Conservation (phyloP, 306 rosid species). For the Bauhinia variegata region DNA sequence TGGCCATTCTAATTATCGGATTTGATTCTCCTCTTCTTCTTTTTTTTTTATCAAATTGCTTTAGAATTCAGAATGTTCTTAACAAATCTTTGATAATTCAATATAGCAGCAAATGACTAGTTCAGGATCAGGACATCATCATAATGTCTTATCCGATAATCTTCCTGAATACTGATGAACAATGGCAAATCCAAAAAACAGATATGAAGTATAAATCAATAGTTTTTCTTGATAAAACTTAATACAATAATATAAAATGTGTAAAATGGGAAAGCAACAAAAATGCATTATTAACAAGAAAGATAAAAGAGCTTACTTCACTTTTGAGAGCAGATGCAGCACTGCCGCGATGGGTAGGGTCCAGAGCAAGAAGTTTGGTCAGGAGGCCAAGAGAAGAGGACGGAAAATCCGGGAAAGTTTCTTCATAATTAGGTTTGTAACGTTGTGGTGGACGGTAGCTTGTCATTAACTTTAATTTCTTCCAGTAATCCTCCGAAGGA, state of each 20-base stretch:
- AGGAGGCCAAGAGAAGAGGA: conserved; percentile 34
- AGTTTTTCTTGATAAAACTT: too few species aligned
- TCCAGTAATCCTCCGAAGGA: conserved; percentile 72
- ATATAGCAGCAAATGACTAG: too few species aligned
- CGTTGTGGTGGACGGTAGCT: conserved; percentile 35
- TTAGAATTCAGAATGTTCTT: too few species aligned
- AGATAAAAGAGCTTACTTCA: conserved; percentile 36
- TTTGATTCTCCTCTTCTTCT: too few species aligned
- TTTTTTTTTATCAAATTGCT: too few species aligned
- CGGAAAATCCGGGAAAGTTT: conserved; percentile 35
- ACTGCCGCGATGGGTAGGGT: conserved; percentile 38
- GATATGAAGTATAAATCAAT: background rate
- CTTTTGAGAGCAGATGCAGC: conserved; percentile 47
- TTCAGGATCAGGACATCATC: too few species aligned
- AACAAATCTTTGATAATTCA: too few species aligned
- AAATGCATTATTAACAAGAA: background rate
- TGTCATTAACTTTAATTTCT: conserved; percentile 56
- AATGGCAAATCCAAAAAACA: too few species aligned
- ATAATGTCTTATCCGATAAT: too few species aligned
- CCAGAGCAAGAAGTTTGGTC: conserved; percentile 45
- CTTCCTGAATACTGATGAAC: too few species aligned
- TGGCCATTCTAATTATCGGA: background rate
- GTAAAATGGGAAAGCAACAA: background rate
- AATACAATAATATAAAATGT: too few species aligned
- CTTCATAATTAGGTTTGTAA: conserved; percentile 41